These are phyloP conservation scores for Hypoxylon sp. DNA, from an alignment of 2,329 filamentous ascomycete genomes.

Conservation along the genomic window DNA sequence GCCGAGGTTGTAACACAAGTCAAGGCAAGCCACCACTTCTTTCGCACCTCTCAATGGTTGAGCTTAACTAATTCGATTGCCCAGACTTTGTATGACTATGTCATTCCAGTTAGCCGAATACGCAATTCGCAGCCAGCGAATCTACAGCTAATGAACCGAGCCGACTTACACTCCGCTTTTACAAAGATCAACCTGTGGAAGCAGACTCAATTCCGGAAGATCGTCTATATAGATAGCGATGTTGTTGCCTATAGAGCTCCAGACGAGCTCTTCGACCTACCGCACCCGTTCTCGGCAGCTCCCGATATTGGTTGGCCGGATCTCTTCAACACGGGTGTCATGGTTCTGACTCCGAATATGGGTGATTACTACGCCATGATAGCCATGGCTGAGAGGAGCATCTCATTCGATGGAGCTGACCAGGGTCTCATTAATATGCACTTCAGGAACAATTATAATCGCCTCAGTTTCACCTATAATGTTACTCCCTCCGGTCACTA, in stretches of 20 bases:
- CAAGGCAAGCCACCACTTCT: conserved; percentile 67
- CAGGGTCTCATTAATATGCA: conserved; percentile 97
- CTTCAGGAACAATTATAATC: conserved; percentile 86
- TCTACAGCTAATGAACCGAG: conserved; percentile 90
- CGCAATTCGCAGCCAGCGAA: conserved; percentile 84
- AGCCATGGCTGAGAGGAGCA: conserved; percentile 86
- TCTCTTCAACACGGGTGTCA: conserved; percentile 97
- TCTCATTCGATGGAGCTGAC: conserved; percentile 97
- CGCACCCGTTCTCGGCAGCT: conserved; percentile 76
- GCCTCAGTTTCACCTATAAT: conserved; percentile 95
- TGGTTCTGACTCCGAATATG: conserved; percentile 89
- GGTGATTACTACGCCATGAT: conserved; percentile 89
- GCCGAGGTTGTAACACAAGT: conserved; percentile 83
- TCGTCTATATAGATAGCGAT: conserved; percentile 96
- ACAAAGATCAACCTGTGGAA: conserved; percentile 98
- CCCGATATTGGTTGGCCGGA: conserved; percentile 99
- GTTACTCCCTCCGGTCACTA: conserved; percentile 97
- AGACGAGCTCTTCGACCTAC: conserved; percentile 87
- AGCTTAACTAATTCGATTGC: conserved; percentile 46
- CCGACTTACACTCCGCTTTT: conserved; percentile 91
- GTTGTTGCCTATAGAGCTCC: conserved; percentile 91
- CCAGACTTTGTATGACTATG: conserved; percentile 86
- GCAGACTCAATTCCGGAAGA: conserved; percentile 88
- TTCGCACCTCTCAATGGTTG: conserved; percentile 13
- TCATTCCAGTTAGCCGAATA: conserved; percentile 87